These are phyloP conservation scores for Sarcodon sp. DNA, from an alignment of 768 basidiomycete species.

Conservation along the genomic window DNA sequence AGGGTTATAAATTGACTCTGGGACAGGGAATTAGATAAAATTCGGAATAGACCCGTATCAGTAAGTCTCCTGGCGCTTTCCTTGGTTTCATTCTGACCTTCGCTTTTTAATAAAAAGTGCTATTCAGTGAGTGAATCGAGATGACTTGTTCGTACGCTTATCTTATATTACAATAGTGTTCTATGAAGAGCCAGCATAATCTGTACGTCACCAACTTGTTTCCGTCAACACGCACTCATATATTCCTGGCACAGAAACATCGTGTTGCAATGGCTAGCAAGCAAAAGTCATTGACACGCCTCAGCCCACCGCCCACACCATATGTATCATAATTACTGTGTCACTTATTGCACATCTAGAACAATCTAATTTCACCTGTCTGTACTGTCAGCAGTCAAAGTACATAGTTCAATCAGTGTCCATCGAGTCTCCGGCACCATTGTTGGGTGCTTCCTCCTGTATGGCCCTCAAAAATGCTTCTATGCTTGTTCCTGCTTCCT, in stretches of 20 bases:
- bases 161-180: conserved; percentile 44
- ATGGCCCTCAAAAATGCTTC: conserved; percentile 73
- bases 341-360: not conserved
- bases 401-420: conserved; percentile 49
- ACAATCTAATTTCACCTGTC: not conserved
- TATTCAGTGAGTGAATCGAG: conserved; percentile 47
- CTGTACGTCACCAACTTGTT: conserved; percentile 34
- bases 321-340: conserved; percentile 1
- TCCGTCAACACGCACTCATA: no score
- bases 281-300: conserved; percentile 57
- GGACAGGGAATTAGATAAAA: conserved; percentile 63
- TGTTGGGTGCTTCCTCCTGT: conserved; percentile 51
- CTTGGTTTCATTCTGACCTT: not conserved
- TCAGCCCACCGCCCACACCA: not conserved
- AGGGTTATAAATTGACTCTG: not conserved
- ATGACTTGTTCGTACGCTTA: not conserved
- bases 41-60: conserved; percentile 72
- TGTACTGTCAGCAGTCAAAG: conserved; percentile 2
- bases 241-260: conserved; percentile 44
- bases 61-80: conserved; percentile 29
- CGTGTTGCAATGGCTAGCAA: conserved; percentile 78
- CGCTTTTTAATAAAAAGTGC: conserved; percentile 30
- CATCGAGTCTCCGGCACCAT: conserved; percentile 45
- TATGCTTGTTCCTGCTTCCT: conserved; percentile 71
- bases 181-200: conserved; percentile 94